A percentile compares a stretch with the other conserved stretches of the same genome.
These are phyloP conservation scores for Termitomyces sp. DNA, from an alignment of 768 basidiomycete species.

Conservation along the genomic window DNA sequence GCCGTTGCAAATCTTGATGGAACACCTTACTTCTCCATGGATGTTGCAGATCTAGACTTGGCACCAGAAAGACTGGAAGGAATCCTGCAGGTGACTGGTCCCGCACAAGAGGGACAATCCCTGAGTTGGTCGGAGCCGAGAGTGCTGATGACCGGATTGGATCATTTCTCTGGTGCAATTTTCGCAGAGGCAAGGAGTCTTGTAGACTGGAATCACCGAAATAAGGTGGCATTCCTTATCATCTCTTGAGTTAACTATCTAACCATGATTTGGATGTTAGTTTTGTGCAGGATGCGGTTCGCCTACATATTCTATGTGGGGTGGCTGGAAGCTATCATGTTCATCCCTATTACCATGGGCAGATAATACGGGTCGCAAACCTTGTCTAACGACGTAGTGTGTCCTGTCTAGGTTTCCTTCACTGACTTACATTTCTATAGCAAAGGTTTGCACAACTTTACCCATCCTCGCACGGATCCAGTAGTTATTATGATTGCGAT, in stretches of 20 bases:
- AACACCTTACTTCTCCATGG: constrained; percentile 82
- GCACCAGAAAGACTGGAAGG: constrained; percentile 26
- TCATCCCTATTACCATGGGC: constrained; percentile 70
- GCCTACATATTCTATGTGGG: constrained; percentile 82
- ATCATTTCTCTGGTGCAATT: constrained; percentile 62
- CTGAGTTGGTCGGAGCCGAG: constrained; percentile 66
- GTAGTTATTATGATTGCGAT: constrained; percentile 91
- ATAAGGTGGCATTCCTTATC: constrained; percentile 50
- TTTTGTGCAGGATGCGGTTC: constrained; percentile 89
- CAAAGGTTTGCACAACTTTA: constrained; percentile 83
- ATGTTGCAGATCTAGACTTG: constrained; percentile 49
- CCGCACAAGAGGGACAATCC: constrained; percentile 29
- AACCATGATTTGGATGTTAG: constrained; percentile 30
- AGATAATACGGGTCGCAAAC: constrained; percentile 52
- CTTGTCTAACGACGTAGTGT: constrained; percentile 64
- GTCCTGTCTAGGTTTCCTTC: not conserved
- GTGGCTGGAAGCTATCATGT: constrained; percentile 92
- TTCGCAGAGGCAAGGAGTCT: constrained; percentile 77
- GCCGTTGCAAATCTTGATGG: constrained; percentile 63
- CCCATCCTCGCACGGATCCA: constrained; percentile 76
- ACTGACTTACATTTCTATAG: constrained; percentile 29
- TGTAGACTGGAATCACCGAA: constrained; percentile 91
- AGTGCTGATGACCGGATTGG: constrained; percentile 47
- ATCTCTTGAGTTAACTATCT: not conserved
- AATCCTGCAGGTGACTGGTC: constrained; percentile 33